phyloP scores from a whole-genome alignment of 257 asterid species.

The Solanum megistacrolobum region DNA sequence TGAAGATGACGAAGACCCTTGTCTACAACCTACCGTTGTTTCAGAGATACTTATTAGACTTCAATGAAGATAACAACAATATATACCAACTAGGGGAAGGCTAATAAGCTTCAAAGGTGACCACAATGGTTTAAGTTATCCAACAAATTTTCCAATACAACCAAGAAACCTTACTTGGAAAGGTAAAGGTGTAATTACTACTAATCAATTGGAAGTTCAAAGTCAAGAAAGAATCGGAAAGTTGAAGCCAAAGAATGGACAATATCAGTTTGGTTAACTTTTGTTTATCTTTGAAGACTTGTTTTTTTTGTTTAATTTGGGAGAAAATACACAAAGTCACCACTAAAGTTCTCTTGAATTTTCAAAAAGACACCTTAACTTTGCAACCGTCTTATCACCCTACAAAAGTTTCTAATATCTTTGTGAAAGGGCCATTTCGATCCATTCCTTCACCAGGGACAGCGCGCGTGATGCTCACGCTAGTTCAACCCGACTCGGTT shows the following conservation, averaged over 20 bases:
- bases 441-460: no score
- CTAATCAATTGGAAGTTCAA: no score
- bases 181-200: background rate
- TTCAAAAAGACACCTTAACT: no score
- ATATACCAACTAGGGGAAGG: background rate
- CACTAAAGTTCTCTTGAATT: no score
- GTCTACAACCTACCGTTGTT: background rate
- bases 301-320: background rate
- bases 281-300: background rate
- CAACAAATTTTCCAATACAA: background rate
- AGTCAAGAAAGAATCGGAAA: no score
- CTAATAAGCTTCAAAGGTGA: background rate
- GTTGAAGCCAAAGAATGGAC: background rate
- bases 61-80: background rate
- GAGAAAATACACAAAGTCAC: no score
- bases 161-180: background rate
- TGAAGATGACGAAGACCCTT: background rate
- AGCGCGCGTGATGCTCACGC: no score
- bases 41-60: background rate
- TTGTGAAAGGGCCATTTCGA: no score
- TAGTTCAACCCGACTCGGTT: no score
- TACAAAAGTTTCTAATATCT: no score
- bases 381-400: no score
- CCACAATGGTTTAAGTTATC: background rate
- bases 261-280: background rate